Conservation (phyloP, 2,329 filamentous ascomycete genomes). For the Pseudodiploospora longispora region DNA sequence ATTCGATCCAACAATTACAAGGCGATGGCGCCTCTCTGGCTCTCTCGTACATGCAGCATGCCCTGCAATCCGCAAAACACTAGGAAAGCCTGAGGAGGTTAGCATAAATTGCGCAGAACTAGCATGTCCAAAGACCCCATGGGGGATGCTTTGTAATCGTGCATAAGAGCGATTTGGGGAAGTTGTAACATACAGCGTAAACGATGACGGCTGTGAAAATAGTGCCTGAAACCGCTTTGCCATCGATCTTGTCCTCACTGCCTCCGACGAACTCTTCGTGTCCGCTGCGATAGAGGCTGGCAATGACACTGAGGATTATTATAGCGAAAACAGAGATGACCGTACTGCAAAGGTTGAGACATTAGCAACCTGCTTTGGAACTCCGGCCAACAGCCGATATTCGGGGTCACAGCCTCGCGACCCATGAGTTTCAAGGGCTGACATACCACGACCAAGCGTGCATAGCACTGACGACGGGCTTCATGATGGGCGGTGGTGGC, state of each 20-base stretch:
- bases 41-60: constrained; percentile 75
- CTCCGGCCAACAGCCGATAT: background rate
- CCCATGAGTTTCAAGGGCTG: background rate
- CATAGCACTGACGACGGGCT: constrained; percentile 84
- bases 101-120: background rate
- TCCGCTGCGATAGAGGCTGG: constrained; percentile 67
- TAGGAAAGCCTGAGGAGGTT: constrained; percentile 61
- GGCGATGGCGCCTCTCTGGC: constrained; percentile 74
- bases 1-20: constrained; percentile 35
- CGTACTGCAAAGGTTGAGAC: constrained; percentile 45
- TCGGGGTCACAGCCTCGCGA: background rate
- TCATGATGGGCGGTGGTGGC: constrained; percentile 54
- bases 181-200: constrained; percentile 62
- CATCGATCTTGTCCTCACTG: constrained; percentile 62
- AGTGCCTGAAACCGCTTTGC: constrained; percentile 69
- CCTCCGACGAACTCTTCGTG: constrained; percentile 81
- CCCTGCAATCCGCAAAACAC: constrained; percentile 89
- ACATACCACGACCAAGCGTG: constrained; percentile 93
- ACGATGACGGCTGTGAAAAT: constrained; percentile 84
- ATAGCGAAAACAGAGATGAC: constrained; percentile 60
- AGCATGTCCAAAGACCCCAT: background rate
- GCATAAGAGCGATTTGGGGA: too few species aligned
- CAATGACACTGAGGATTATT: constrained; percentile 54
- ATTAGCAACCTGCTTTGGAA: background rate
- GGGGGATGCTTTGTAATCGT: background rate